phyloP scores from a whole-genome alignment of 2,329 filamentous ascomycete genomes.

The Penicillium sumatraense region DNA sequence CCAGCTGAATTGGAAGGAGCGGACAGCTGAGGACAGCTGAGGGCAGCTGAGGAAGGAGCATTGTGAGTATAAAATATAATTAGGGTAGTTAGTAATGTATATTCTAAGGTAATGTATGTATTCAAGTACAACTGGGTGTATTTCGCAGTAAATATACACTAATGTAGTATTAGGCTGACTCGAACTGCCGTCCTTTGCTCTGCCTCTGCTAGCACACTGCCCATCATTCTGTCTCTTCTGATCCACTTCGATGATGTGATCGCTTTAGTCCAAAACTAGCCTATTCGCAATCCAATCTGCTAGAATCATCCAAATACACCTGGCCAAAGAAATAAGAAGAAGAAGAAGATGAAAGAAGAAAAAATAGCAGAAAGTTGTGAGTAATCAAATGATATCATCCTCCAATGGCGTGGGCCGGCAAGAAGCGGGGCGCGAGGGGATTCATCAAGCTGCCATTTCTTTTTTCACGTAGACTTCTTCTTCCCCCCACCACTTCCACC shows the following conservation, averaged over 20 bases:
- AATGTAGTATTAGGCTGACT: too few species aligned
- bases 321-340: neutral
- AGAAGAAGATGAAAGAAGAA: neutral
- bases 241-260: conserved; percentile 1
- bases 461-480: neutral
- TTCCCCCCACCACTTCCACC: neutral
- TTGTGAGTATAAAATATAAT: too few species aligned
- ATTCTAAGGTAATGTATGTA: too few species aligned
- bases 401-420: conserved; percentile 14
- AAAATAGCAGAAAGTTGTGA: conserved; percentile 3
- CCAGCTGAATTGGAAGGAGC: neutral
- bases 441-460: neutral
- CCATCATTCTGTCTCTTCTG: neutral
- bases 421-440: conserved; percentile 13
- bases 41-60: too few species aligned
- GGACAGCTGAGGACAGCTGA: too few species aligned
- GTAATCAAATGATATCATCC: conserved; percentile 28
- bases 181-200: too few species aligned
- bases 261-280: neutral
- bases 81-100: too few species aligned
- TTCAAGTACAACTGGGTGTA: too few species aligned
- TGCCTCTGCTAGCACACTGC: too few species aligned
- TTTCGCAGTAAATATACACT: too few species aligned
- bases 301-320: neutral
- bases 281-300: neutral